These are phyloP conservation scores for Choanephora cucurbitarum DNA, from an alignment of 371 early-diverging fungal genomes.

Conservation along the genomic window DNA sequence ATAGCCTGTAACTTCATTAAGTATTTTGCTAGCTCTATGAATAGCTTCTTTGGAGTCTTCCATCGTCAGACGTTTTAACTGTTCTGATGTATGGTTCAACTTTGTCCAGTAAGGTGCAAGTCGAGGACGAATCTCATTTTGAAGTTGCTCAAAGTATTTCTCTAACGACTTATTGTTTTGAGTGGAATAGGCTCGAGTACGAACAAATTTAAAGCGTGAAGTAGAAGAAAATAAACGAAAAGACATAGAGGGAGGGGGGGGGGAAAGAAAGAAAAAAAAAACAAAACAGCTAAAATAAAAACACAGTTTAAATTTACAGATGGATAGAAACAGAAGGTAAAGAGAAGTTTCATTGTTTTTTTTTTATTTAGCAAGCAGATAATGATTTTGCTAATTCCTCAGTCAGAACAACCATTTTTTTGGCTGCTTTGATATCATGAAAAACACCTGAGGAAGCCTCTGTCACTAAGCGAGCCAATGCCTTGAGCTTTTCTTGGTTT, in stretches of 20 bases:
- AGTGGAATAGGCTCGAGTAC: too few relatives aligned
- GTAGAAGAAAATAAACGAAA: too few relatives aligned
- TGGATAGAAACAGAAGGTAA: too few relatives aligned
- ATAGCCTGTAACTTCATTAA: slow-evolving; percentile 87
- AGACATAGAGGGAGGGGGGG: too few relatives aligned
- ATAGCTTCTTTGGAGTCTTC: slow-evolving; percentile 57
- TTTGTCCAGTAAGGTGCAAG: slow-evolving; percentile 33
- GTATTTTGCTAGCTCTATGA: slow-evolving; percentile 44
- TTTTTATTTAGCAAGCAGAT: too few relatives aligned
- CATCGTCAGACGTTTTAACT: slow-evolving; percentile 32
- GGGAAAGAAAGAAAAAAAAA: too few relatives aligned
- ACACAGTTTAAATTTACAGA: too few relatives aligned
- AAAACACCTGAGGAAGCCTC: not conserved
- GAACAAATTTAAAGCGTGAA: too few relatives aligned
- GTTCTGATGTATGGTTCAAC: slow-evolving; percentile 30
- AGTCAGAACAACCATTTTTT: not conserved
- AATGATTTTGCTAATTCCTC: not conserved
- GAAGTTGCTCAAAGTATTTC: slow-evolving; percentile 30
- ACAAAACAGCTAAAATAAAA: too few relatives aligned
- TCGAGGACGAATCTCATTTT: slow-evolving; percentile 31
- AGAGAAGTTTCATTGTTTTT: too few relatives aligned
- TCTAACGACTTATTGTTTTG: not conserved
- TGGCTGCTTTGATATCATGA: not conserved
- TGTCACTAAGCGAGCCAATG: not conserved
- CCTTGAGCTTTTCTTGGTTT: not conserved